Conservation (phyloP, 73 alveolate species). For the Blepharisma japonicum region DNA sequence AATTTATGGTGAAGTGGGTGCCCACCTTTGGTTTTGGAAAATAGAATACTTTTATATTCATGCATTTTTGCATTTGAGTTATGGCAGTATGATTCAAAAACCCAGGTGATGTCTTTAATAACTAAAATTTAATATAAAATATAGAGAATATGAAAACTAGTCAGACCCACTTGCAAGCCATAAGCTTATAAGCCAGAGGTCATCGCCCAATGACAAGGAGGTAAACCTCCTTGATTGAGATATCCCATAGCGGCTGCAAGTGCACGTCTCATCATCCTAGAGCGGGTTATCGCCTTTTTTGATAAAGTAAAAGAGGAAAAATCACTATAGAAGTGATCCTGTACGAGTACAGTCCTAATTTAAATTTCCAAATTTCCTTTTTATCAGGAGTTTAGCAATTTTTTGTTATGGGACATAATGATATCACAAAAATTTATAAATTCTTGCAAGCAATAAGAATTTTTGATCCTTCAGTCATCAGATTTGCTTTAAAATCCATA, state of each 20-base stretch:
- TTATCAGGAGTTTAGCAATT: not conserved
- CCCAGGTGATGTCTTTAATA: too few species aligned
- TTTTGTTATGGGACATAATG: slow-evolving; percentile 28
- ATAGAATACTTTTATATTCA: too few species aligned
- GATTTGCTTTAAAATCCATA: too few species aligned
- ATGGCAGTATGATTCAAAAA: too few species aligned
- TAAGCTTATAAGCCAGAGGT: slow-evolving; percentile 14
- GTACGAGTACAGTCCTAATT: slow-evolving; percentile 94
- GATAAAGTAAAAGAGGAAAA: slow-evolving; percentile 82
- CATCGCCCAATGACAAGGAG: slow-evolving; percentile 14
- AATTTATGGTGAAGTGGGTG: too few species aligned
- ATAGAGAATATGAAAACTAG: not conserved
- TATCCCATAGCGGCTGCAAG: slow-evolving; percentile 52
- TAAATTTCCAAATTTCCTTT: slow-evolving; percentile 11
- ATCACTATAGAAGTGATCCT: slow-evolving; percentile 93
- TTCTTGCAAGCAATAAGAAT: too few species aligned
- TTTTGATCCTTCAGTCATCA: too few species aligned
- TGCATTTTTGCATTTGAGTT: too few species aligned
- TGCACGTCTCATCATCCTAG: slow-evolving; percentile 89
- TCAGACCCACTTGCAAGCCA: slow-evolving; percentile 23
- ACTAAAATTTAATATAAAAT: not conserved
- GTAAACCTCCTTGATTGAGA: slow-evolving; percentile 3
- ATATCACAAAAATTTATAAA: too few species aligned
- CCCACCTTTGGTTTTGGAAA: too few species aligned
- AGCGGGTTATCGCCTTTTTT: slow-evolving; percentile 83